These are phyloP conservation scores for Macadamia tetraphylla DNA, from an alignment of 164 flowering plant species.

Conservation along the genomic window DNA sequence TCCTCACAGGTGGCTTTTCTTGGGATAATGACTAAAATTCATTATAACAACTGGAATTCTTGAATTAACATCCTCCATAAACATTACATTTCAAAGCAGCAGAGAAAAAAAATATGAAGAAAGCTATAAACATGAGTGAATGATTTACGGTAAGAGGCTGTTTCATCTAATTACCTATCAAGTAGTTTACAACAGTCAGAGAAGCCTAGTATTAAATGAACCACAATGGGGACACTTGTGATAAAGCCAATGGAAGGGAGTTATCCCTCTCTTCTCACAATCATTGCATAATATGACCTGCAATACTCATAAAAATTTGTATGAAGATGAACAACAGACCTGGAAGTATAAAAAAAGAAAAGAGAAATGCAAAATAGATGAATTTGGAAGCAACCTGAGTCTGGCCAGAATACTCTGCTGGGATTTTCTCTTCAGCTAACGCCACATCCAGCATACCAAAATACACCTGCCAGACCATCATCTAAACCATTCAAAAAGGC, in stretches of 20 bases:
- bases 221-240: conserved; percentile 80
- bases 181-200: conserved; percentile 21
- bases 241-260: conserved; percentile 72
- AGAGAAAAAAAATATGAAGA: too few species aligned
- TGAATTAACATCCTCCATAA: too few species aligned
- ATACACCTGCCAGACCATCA: conserved; percentile 50
- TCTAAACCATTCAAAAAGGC: neutral
- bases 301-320: conserved; percentile 2
- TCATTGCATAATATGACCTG: conserved; percentile 87
- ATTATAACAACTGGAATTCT: too few species aligned
- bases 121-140: neutral
- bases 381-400: conserved; percentile 52
- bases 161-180: neutral
- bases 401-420: conserved; percentile 56
- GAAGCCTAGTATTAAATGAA: conserved; percentile 77
- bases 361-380: neutral
- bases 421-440: conserved; percentile 69
- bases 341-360: neutral
- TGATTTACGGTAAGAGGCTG: neutral
- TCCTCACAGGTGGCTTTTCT: too few species aligned
- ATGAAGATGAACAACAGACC: neutral
- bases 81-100: too few species aligned
- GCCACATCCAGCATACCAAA: conserved; percentile 75
- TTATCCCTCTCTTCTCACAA: conserved; percentile 72
- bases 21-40: too few species aligned